Evolutionary conservation across 108 stramenopile species (phyloP).

Genomic region (Cylindrotheca fusiformis): DNA sequence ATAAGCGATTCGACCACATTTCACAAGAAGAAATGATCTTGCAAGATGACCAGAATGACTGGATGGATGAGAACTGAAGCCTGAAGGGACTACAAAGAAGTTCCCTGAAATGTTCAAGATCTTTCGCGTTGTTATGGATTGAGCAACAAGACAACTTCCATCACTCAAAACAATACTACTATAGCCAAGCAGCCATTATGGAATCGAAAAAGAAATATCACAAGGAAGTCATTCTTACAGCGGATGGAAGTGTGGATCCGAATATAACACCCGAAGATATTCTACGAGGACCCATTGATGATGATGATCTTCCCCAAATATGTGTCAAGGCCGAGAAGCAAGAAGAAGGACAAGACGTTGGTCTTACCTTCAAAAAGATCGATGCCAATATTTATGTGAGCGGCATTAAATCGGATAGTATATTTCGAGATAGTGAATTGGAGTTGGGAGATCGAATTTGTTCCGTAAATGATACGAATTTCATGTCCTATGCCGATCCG

Average conservation of each 20-base stretch:
- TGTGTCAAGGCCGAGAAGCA: constrained; percentile 10
- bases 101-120: too few species aligned
- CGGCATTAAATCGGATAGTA: constrained; percentile 8
- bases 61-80: too few species aligned
- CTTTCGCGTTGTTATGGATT: too few species aligned
- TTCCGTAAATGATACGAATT: constrained; percentile 36
- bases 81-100: too few species aligned
- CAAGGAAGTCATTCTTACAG: neutral
- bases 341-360: constrained; percentile 8
- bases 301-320: constrained; percentile 10
- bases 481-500: constrained; percentile 27
- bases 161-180: too few species aligned
- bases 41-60: too few species aligned
- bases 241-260: neutral
- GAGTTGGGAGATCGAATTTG: constrained; percentile 18
- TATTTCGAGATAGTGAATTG: constrained; percentile 16
- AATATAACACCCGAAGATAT: neutral
- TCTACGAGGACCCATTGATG: neutral
- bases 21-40: too few species aligned
- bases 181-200: too few species aligned
- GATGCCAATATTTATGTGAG: constrained; percentile 14
- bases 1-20: too few species aligned
- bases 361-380: constrained; percentile 11
- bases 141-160: too few species aligned
- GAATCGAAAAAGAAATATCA: neutral